Base-by-base conservation (phyloP, 2,329 filamentous ascomycete genomes). In the Tolypocladium sp. region DNA sequence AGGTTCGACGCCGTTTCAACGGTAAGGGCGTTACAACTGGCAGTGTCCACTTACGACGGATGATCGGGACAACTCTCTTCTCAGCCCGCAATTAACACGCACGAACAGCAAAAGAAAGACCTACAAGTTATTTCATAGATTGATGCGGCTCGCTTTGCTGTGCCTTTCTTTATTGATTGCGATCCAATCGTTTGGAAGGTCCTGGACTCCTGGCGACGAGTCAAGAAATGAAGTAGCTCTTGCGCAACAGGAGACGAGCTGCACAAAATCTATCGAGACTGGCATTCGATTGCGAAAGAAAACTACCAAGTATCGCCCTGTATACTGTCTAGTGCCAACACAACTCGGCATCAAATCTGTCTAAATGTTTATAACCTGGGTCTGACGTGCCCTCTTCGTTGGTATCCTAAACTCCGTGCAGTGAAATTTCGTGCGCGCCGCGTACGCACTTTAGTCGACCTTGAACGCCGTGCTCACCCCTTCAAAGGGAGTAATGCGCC, bases 401-500 rank as follows among this genome's bases (percentile, higher is more conserved):
- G 49, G 30, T 52, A 52, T 35, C 49, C 49, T 52, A 35, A 52
- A 52, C 49, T 52, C 49, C 49, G n/a, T n/a, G 49, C 49, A n/a
- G 49, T 30, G n/a, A 35, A 51, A n/a, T 22, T 35, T 17, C 49
- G 17, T n/a, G 49, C 20, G 30, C 20, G n/a, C 46, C 27, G 15
- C 20, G 12, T 49, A 20, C n/a, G 17, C 49, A 10, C 6, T n/a
- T 60, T 51, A 66, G 15, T 51, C 57, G 38, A 68, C 63, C 41
- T 15, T 58, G 58, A 88, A 87, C 62, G 72, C 73, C 52, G 78
- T 76, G 71, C 87, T 88, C 15, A 77, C 76, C 0, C 88, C 89
- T 63, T 89, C 83, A 74, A 96, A 95, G 9, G 80, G 74, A 17
- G 78, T 83, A 49, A 94, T 84, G 13, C 69, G 73, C 0, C 77